phyloP scores from a whole-genome alignment of 805 yeast species.

The Suhomyces emberorum region DNA sequence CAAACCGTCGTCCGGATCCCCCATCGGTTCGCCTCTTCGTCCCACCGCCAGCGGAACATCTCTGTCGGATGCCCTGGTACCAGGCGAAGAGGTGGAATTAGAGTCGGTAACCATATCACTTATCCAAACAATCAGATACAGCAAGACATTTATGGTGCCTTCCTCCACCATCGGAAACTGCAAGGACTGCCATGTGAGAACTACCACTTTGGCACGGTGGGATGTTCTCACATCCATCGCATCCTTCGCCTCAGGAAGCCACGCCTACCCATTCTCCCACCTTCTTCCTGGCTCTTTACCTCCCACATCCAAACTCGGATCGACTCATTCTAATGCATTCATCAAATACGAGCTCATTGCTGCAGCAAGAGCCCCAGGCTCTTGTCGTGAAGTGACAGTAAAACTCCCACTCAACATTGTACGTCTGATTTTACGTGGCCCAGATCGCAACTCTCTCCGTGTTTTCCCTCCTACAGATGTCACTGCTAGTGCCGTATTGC shows the following conservation, averaged over 20 bases:
- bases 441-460: constrained; percentile 81
- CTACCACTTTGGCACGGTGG: constrained; percentile 79
- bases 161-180: constrained; percentile 50
- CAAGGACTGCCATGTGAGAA: constrained; percentile 51
- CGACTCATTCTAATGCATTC: constrained; percentile 42
- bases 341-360: constrained; percentile 80
- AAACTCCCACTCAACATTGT: constrained; percentile 68
- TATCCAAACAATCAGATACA: constrained; percentile 66
- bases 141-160: constrained; percentile 63
- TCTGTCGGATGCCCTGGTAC: not conserved
- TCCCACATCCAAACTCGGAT: constrained; percentile 68
- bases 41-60: not conserved
- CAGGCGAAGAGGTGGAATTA: constrained; percentile 45
- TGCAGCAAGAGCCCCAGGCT: constrained; percentile 28
- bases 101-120: constrained; percentile 60
- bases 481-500: constrained; percentile 81
- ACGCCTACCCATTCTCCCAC: constrained; percentile 90
- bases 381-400: constrained; percentile 25
- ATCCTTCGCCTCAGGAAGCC: constrained; percentile 62
- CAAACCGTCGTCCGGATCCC: constrained; percentile 2
- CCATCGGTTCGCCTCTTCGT: not conserved
- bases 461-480: constrained; percentile 95
- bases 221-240: constrained; percentile 64
- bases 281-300: constrained; percentile 86
- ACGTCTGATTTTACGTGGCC: constrained; percentile 75